Evolutionary conservation across 2,329 filamentous ascomycete genomes (phyloP), one percentile per base, ranked within the genome.

Genomic region (Trichoderma sp.): DNA sequence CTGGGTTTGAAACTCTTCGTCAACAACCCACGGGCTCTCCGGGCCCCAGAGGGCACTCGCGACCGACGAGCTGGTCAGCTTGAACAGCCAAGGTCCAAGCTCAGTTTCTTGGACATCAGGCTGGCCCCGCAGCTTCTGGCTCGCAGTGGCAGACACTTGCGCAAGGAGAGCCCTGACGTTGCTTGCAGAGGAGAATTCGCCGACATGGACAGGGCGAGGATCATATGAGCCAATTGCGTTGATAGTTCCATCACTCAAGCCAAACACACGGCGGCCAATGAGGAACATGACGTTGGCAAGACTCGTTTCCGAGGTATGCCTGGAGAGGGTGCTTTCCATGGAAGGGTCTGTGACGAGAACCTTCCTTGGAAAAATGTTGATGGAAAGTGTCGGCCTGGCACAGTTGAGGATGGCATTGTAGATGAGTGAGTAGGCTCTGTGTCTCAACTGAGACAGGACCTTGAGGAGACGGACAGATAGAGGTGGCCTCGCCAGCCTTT

Each of bases 11-110:
- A 75, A 75, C 55, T 75, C 72, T 5, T 64, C 63, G 21, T 75
- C 73, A 66, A 72, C 70, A 3, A 71, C 68, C 73, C 73, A 75
- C 3, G 74, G 74, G 57, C 75, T 75, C 41, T 69, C 59, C 3
- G 68, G 67, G 5, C 74, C 74, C 74, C 74, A 75, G 21, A 74
- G 71, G 21, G 74, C 72, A 41, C 67, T 74, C 0, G 74, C 73
- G 7, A 74, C 71, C n/a, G 73, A 72, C n/a, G 73, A 70, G 7
- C 73, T 71, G 5, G 72, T 70, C 45, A 73, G 24, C 14, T 71
- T 68, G 62, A 75, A 75, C 30, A 75, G 67, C 73, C 72, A 75
- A 10, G 67, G 67, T 0, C 71, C 73, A 26, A 74, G 66, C 1
- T 66, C 43, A n/a, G 74, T 55, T 15, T 72, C 63, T 9, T 63